A percentile compares a stretch with the other conserved stretches of the same genome.
Conservation (phyloP, 148 eudicot genomes). For the Diospyros kaki region DNA sequence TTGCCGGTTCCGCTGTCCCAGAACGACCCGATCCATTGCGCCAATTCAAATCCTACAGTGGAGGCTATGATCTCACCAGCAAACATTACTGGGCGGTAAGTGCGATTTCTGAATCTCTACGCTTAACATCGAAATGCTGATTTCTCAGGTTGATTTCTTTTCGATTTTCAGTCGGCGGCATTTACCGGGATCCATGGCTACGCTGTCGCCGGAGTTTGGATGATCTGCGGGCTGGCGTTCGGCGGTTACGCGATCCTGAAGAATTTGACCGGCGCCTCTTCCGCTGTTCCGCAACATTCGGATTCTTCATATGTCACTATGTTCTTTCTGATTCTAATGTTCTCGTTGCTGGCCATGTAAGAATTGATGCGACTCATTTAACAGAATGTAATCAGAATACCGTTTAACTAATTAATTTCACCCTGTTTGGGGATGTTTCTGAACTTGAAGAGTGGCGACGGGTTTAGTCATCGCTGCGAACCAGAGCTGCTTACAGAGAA, state of each 20-base stretch:
- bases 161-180: slow-evolving; percentile 49
- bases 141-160: background rate
- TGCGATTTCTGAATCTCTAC: background rate
- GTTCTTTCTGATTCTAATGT: slow-evolving; percentile 37
- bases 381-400: no score
- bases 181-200: slow-evolving; percentile 79
- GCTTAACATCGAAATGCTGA: background rate
- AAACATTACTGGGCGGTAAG: slow-evolving; percentile 91
- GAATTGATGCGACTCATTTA: background rate
- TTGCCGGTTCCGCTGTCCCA: slow-evolving; percentile 19
- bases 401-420: background rate
- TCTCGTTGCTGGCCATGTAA: slow-evolving; percentile 64
- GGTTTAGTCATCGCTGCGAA: slow-evolving; percentile 45
- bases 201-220: slow-evolving; percentile 51
- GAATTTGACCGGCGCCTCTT: slow-evolving; percentile 12
- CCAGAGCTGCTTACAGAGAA: slow-evolving; percentile 30
- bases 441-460: slow-evolving; percentile 41
- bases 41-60: slow-evolving; percentile 40
- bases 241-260: slow-evolving; percentile 40
- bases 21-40: slow-evolving; percentile 51
- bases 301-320: slow-evolving; percentile 27
- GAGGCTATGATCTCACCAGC: slow-evolving; percentile 49
- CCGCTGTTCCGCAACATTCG: slow-evolving; percentile 22
- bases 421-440: background rate
- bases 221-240: slow-evolving; percentile 53